A percentile compares a stretch with the other conserved stretches of the same genome.
Conservation (phyloP, 495 filamentous ascomycete species). For the Lophiostoma macrostomum region DNA sequence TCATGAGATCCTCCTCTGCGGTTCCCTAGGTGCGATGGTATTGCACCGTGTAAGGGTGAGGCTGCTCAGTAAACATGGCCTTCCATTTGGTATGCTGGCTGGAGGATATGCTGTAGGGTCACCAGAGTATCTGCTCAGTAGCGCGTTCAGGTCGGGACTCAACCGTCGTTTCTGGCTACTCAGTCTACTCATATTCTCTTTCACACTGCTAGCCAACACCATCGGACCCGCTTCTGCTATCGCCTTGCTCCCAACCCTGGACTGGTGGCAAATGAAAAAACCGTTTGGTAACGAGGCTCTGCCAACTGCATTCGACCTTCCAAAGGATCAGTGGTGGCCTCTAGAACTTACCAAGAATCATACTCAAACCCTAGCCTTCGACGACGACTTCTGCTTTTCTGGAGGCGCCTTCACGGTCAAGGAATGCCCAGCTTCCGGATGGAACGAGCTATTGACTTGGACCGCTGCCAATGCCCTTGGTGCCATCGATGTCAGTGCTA, state of each 20-base stretch:
- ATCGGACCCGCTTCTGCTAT: slow-evolving; percentile 3
- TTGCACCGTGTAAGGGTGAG: neutral
- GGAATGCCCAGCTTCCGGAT: neutral
- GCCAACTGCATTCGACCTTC: neutral
- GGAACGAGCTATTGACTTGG: neutral
- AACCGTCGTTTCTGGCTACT: neutral
- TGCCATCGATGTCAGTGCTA: neutral
- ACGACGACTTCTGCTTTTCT: too few relatives aligned
- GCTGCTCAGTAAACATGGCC: neutral
- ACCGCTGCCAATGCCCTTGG: neutral
- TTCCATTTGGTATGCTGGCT: neutral
- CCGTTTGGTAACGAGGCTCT: neutral
- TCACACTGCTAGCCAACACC: neutral
- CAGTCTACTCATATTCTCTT: neutral
- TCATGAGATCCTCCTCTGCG: neutral
- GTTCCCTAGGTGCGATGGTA: slow-evolving; percentile 1
- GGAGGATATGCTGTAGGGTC: neutral
- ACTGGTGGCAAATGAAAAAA: slow-evolving; percentile 7
- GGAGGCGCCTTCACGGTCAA: neutral
- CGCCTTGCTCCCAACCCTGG: neutral
- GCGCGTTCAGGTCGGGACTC: neutral
- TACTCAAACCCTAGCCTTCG: too few relatives aligned
- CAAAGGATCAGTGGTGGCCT: neutral
- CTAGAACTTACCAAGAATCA: neutral
- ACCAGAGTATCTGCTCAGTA: neutral